Evolutionary conservation across 2,329 filamentous ascomycete genomes (phyloP).

Genomic region (Magnaporthales sp.): DNA sequence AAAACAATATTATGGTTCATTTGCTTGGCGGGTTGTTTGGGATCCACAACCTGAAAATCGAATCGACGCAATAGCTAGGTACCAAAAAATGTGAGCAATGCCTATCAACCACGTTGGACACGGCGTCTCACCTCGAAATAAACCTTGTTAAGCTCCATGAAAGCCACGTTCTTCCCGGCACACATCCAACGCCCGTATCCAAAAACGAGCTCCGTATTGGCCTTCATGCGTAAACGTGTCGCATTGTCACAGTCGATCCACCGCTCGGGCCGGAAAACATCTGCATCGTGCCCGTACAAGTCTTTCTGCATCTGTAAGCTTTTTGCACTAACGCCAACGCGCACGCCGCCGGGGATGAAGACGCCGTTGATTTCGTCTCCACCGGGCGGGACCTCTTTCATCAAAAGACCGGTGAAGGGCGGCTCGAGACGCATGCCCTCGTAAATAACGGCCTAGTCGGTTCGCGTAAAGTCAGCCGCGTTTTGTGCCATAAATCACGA

Average conservation of each 20-base stretch:
- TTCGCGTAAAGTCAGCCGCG: not conserved
- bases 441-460: too few relatives aligned
- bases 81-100: conserved; percentile 31
- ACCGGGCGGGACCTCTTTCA: conserved; percentile 15
- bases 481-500: not conserved
- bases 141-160: too few relatives aligned
- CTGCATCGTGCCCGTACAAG: conserved; percentile 7
- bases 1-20: conserved; percentile 18
- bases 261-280: conserved; percentile 6
- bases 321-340: conserved; percentile 12
- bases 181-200: conserved; percentile 29
- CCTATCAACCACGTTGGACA: conserved; percentile 33
- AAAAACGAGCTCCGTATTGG: conserved; percentile 24
- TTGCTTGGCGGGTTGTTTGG: conserved; percentile 13
- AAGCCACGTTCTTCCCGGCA: too few relatives aligned
- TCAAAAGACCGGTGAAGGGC: conserved; percentile 11
- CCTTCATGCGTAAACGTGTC: not conserved
- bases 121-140: conserved; percentile 32
- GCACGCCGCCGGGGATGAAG: conserved; percentile 19
- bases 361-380: conserved; percentile 20
- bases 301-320: conserved; percentile 8
- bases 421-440: too few relatives aligned
- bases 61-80: conserved; percentile 15
- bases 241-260: conserved; percentile 2
- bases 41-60: conserved; percentile 20